Conservation (phyloP, 768 basidiomycete species). For the Pulveroboletus frians region DNA sequence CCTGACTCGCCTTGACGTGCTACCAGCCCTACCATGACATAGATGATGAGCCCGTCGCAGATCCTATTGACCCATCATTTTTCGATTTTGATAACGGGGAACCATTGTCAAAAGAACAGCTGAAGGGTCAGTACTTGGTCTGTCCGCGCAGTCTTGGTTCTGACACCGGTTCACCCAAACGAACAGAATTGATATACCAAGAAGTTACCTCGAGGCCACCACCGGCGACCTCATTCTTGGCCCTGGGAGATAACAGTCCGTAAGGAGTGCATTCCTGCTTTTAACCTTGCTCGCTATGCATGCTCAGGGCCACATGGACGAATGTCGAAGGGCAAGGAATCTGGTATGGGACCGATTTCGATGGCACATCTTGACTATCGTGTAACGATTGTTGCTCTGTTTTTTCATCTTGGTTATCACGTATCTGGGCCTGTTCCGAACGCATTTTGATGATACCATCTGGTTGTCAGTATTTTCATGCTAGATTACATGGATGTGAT, state of each 20-base stretch:
- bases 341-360: not conserved
- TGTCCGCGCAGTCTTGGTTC: not conserved
- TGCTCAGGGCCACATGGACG: not conserved
- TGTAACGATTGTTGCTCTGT: not conserved
- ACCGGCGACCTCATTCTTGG: slow-evolving; percentile 13
- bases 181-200: slow-evolving; percentile 42
- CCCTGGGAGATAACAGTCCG: slow-evolving; percentile 10
- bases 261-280: not conserved
- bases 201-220: slow-evolving; percentile 37
- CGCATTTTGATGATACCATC: slow-evolving; percentile 7
- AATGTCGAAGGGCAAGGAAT: not conserved
- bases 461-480: not conserved
- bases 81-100: slow-evolving; percentile 78
- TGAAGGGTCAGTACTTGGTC: slow-evolving; percentile 48
- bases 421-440: not conserved
- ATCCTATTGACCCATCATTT: slow-evolving; percentile 68
- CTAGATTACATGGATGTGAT: not conserved
- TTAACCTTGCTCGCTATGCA: not conserved
- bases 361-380: not conserved
- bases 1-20: not conserved
- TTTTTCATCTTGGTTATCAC: not conserved
- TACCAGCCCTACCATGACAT: slow-evolving; percentile 80
- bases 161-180: not conserved
- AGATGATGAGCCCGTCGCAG: slow-evolving; percentile 81
- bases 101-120: slow-evolving; percentile 56